These are phyloP conservation scores for Quercus berberidifolia DNA, from an alignment of 306 rosid species.

Conservation along the genomic window DNA sequence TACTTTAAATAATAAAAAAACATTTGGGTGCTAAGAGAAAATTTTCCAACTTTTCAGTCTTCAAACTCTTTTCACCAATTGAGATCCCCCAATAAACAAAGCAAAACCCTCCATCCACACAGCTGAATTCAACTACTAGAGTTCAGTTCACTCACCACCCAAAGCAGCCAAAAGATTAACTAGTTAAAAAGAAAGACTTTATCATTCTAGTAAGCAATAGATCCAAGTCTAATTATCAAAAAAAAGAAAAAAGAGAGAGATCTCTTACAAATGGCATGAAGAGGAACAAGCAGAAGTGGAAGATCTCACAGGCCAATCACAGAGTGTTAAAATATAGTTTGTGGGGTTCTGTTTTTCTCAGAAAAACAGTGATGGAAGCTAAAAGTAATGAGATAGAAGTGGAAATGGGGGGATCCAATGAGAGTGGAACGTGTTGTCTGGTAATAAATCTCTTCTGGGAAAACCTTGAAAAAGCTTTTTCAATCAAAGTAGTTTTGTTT, in stretches of 20 bases:
- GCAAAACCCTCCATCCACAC: not conserved
- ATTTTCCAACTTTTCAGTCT: not conserved
- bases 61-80: not conserved
- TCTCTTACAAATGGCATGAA: slow-evolving; percentile 50
- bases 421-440: not conserved
- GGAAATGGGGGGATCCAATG: slow-evolving; percentile 4
- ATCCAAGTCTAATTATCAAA: not conserved
- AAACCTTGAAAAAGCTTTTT: not conserved
- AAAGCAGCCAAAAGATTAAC: not conserved
- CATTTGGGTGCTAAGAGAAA: not conserved
- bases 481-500: not conserved
- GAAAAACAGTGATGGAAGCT: slow-evolving; percentile 8
- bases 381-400: not conserved
- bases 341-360: not conserved
- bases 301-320: slow-evolving; percentile 34
- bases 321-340: not conserved
- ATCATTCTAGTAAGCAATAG: not conserved
- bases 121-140: not conserved
- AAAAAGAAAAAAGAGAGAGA: slow-evolving; percentile 1
- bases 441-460: not conserved
- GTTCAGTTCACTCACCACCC: not conserved
- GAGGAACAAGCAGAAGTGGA: slow-evolving; percentile 24
- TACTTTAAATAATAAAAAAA: not conserved
- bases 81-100: not conserved
- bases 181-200: not conserved